Conservation (phyloP, 1,284 basidiomycete genomes). For the Ustilago xerochloae region DNA sequence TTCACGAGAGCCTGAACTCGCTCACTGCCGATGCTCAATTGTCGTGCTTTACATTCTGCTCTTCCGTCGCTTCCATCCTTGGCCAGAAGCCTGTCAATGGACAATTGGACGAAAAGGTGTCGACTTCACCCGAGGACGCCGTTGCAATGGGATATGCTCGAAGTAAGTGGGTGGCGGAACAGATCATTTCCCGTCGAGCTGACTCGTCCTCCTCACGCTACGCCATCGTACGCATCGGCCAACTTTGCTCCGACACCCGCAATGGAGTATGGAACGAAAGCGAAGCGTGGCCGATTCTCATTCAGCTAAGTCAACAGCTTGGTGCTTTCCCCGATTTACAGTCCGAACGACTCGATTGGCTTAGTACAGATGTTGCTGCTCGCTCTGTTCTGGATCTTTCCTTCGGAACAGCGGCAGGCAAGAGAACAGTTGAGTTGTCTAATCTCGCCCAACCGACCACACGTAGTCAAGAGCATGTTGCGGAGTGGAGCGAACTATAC, state of each 20-base stretch:
- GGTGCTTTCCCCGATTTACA: slow-evolving; percentile 71
- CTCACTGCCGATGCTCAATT: slow-evolving; percentile 65
- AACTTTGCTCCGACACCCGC: slow-evolving; percentile 73
- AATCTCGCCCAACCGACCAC: slow-evolving; percentile 33
- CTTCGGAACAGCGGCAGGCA: slow-evolving; percentile 8
- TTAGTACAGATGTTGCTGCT: slow-evolving; percentile 75
- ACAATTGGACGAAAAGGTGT: slow-evolving; percentile 2
- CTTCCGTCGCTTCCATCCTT: slow-evolving; percentile 66
- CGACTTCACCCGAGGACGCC: slow-evolving; percentile 8
- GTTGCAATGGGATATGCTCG: slow-evolving; percentile 44
- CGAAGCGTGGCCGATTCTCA: slow-evolving; percentile 71
- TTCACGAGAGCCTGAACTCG: slow-evolving; percentile 68
- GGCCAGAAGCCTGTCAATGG: neutral
- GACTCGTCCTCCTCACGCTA: neutral
- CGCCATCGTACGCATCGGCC: slow-evolving; percentile 69
- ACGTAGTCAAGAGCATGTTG: neutral
- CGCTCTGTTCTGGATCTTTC: slow-evolving; percentile 73
- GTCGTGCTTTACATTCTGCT: slow-evolving; percentile 68
- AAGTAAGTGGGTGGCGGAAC: slow-evolving; percentile 76
- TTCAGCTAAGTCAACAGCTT: slow-evolving; percentile 70
- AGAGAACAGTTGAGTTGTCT: neutral
- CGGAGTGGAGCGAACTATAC: slow-evolving; percentile 71
- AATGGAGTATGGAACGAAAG: slow-evolving; percentile 76
- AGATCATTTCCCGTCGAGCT: slow-evolving; percentile 69
- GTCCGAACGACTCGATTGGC: slow-evolving; percentile 71